Percentiles rank a stretch among this genome's conserved stretches.
Evolutionary conservation across 2,329 filamentous ascomycete species (phyloP).

Genomic region (Ascomycota sp.): DNA sequence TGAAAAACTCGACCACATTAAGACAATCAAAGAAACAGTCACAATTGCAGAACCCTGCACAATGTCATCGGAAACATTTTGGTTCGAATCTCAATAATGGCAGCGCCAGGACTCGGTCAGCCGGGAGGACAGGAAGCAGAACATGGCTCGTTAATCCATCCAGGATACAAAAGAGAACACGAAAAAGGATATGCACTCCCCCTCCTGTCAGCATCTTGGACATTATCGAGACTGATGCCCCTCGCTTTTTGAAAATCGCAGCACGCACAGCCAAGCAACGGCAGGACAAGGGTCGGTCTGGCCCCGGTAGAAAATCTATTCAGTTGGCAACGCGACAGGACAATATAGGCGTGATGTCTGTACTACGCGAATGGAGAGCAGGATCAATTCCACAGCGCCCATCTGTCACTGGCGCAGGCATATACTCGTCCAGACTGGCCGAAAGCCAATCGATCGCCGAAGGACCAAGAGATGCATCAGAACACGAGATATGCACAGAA

Average conservation of each 20-base stretch:
- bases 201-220: constrained; percentile 40
- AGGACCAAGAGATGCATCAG: too few species aligned
- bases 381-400: constrained; percentile 26
- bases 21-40: too few species aligned
- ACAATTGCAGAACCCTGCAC: too few species aligned
- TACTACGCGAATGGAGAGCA: constrained; percentile 34
- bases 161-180: too few species aligned
- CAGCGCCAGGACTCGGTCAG: too few species aligned
- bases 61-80: too few species aligned
- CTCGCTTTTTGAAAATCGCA: constrained; percentile 39
- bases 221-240: constrained; percentile 29
- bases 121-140: too few species aligned
- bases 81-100: too few species aligned
- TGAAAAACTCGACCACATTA: not conserved
- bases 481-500: too few species aligned
- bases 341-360: constrained; percentile 32
- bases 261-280: constrained; percentile 32
- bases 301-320: constrained; percentile 34
- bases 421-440: too few species aligned
- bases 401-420: constrained; percentile 11
- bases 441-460: too few species aligned
- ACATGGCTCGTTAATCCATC: too few species aligned
- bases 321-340: constrained; percentile 39
- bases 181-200: constrained; percentile 9
- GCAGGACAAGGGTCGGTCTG: constrained; percentile 29